Base-by-base conservation (phyloP, 805 yeast species). In the Candida quercuum region DNA sequence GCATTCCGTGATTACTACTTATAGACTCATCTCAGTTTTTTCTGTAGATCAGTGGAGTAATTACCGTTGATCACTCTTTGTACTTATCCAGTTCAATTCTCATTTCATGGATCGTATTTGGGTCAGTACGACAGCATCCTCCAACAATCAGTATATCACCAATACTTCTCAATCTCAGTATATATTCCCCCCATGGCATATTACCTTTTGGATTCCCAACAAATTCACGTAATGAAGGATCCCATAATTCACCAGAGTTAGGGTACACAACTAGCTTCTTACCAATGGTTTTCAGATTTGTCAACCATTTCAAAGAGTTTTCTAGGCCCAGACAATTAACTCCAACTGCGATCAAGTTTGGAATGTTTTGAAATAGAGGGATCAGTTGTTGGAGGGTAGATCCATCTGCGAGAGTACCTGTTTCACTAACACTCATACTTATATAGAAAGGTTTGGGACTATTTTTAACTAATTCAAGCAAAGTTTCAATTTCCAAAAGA, bases 81-180 rank as follows among this genome's bases (percentile, higher is more conserved):
- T 25, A 25, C n/a, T 8, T 4, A 29, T 29, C 23, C 8, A 29
- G 24, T 5, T 22, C 22, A 5, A 8, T 16, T 29, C 23, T 34
- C 21, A 47, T 37, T 27, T 29, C 32, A 3, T 18, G 21, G 15
- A 46, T 48, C 14, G 21, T 32, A 7, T 52, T 46, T 0, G 88
- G 87, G 0, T 76, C 68, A 1, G 86, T 80, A 47, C 86, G 67
- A 45, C 91, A 84, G 57, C 91, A 84, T 3, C 89, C 91, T 8
- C 93, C 93, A 37, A 84, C 62, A 8, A 81, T 66, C 25, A 69
- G 66, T 2, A 71, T 70, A 8, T 69, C 67, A 7, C 54, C 51
- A 1, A 46, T 32, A 3, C 45, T 35, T 16, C 61, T 43, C 74
- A 81, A 74, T 15, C 56, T 51, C 5, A 49, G 38, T 3, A 68